These are phyloP conservation scores for Zygotorulaspora mrakii DNA, from an alignment of 1,139 yeast genomes.

Conservation along the genomic window DNA sequence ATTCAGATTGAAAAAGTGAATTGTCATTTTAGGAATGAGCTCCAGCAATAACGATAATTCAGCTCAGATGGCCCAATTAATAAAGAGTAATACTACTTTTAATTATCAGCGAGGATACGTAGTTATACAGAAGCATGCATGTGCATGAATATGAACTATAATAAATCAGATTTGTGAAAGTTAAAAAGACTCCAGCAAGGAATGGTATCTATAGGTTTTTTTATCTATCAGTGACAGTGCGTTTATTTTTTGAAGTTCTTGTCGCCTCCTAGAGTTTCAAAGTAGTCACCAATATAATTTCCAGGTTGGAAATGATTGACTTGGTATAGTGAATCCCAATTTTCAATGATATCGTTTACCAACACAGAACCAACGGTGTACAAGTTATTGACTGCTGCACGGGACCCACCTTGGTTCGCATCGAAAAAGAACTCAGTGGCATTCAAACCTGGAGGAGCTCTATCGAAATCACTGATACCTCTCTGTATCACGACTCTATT, in stretches of 20 bases:
- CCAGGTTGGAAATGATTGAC: slow-evolving; percentile 42
- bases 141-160: slow-evolving; percentile 1
- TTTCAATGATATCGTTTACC: slow-evolving; percentile 48
- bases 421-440: slow-evolving; percentile 51
- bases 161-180: not conserved
- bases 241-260: slow-evolving; percentile 9
- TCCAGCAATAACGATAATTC: too few species aligned
- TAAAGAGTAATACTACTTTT: too few species aligned
- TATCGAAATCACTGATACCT: slow-evolving; percentile 59
- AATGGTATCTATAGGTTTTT: not conserved
- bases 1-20: too few species aligned
- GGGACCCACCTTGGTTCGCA: slow-evolving; percentile 51
- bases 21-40: too few species aligned
- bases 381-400: slow-evolving; percentile 50
- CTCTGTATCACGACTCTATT: slow-evolving; percentile 59
- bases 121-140: too few species aligned
- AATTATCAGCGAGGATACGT: too few species aligned
- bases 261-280: slow-evolving; percentile 46
- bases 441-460: slow-evolving; percentile 48
- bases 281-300: slow-evolving; percentile 60
- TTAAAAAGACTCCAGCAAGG: not conserved
- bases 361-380: slow-evolving; percentile 55
- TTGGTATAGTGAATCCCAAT: slow-evolving; percentile 52
- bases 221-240: not conserved
- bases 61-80: too few species aligned